Conservation (phyloP, 306 rosid genomes). For the Amphicarpaea edgeworthii region DNA sequence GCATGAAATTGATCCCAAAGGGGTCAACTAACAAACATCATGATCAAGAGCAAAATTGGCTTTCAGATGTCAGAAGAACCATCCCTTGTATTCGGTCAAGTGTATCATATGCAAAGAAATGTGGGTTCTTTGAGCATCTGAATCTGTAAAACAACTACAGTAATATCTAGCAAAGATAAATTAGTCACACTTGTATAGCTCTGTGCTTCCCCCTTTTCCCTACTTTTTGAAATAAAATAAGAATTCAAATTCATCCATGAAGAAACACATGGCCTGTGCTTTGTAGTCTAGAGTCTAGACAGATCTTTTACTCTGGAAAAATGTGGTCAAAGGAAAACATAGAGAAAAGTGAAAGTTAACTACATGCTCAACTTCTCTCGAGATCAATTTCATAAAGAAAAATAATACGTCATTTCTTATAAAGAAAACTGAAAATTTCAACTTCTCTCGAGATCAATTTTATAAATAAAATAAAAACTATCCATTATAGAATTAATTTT, state of each 20-base stretch:
- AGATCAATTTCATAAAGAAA: too few species aligned
- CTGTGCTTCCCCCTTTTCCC: background rate
- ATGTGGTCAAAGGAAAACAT: background rate
- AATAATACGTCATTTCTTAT: too few species aligned
- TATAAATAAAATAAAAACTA: too few species aligned
- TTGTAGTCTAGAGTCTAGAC: background rate
- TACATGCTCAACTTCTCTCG: too few species aligned
- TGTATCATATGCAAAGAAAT: conserved; percentile 50
- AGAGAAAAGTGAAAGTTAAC: background rate
- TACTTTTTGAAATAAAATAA: conserved; percentile 3
- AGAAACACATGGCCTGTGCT: background rate
- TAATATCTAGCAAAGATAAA: conserved; percentile 36
- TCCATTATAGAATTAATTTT: too few species aligned
- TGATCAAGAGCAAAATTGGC: conserved; percentile 45
- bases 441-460: too few species aligned
- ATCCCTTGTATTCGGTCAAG: conserved; percentile 42
- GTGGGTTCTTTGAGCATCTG: conserved; percentile 60
- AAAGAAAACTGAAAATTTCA: too few species aligned
- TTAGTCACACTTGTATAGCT: conserved; percentile 35
- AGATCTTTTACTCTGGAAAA: background rate
- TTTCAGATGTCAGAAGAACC: conserved; percentile 57
- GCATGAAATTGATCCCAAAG: conserved; percentile 55
- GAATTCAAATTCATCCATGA: conserved; percentile 10
- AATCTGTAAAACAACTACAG: conserved; percentile 40
- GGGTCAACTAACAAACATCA: conserved; percentile 51